Base-by-base conservation (phyloP, 495 filamentous ascomycete genomes). In the Xylona heveae region DNA sequence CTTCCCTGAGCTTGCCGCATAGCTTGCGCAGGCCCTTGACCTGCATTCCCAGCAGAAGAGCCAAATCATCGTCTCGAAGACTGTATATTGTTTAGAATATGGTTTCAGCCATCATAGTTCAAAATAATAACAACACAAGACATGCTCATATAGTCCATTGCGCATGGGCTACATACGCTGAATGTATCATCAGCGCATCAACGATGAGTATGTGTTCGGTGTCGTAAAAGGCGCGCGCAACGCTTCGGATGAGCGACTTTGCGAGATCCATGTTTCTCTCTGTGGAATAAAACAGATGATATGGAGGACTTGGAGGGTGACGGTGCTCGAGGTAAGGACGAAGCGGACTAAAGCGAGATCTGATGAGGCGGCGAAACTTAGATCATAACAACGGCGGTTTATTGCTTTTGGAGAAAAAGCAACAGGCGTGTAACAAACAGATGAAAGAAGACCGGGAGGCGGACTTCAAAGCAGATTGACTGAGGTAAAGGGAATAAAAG, bases 241-340 rank as follows among this genome's bases (percentile, higher is more conserved):
- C 74, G 43, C 68, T 85, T 48, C 83, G 78, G 34, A 95, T 72
- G 39, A 99, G 74, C 9, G 73, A 71, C 48, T 80, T 78, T 21
- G 83, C 80, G 29, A 88, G 64, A 48, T 91, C 79, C 79, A 91
- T 91, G n/a, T n/a, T n/a, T n/a, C n/a, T n/a, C n/a, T n/a, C n/a
- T n/a, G n/a, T n/a, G n/a, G n/a, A n/a, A n/a, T n/a, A n/a, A n/a
- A n/a, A n/a, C n/a, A n/a, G n/a, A n/a, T n/a, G n/a, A n/a, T n/a
- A n/a, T n/a, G n/a, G n/a, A n/a, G n/a, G n/a, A n/a, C n/a, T n/a
- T n/a, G n/a, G n/a, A n/a, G n/a, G n/a, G n/a, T n/a, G n/a, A n/a
- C n/a, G n/a, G n/a, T n/a, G n/a, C n/a, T n/a, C n/a, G n/a, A n/a
- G n/a, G n/a, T n/a, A n/a, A n/a, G n/a, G n/a, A n/a, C n/a, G n/a